Conservation (phyloP, 768 basidiomycete species). For the Lactarius quietus region DNA sequence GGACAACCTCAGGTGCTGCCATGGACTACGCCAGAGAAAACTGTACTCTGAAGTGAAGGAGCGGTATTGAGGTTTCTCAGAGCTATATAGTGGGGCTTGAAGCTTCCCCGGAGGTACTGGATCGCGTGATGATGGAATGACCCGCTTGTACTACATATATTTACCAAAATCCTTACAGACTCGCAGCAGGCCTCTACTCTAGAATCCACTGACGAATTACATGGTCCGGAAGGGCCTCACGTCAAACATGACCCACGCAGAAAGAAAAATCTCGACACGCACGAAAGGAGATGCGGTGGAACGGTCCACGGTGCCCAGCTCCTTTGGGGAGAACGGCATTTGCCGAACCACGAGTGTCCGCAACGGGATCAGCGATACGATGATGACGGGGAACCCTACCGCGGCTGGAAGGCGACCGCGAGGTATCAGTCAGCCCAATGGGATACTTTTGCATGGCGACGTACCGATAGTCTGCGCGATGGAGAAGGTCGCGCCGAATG, state of each 20-base stretch:
- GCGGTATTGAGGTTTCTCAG: too few species aligned
- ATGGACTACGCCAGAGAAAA: too few species aligned
- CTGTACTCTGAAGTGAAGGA: too few species aligned
- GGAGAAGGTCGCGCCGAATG: slow-evolving; percentile 85
- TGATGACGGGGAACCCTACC: slow-evolving; percentile 88
- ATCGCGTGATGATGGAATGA: too few species aligned
- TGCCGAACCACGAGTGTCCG: slow-evolving; percentile 65
- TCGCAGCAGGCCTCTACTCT: background rate
- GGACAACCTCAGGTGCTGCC: too few species aligned
- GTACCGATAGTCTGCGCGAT: slow-evolving; percentile 86
- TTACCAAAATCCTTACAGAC: too few species aligned
- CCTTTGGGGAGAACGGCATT: slow-evolving; percentile 71
- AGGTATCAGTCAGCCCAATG: background rate
- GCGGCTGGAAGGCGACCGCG: slow-evolving; percentile 50
- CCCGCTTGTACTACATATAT: too few species aligned
- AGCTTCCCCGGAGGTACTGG: too few species aligned
- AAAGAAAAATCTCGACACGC: slow-evolving; percentile 35
- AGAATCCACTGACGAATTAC: slow-evolving; percentile 25
- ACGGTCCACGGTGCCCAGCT: slow-evolving; percentile 82
- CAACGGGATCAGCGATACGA: slow-evolving; percentile 77
- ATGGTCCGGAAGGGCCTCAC: slow-evolving; percentile 14
- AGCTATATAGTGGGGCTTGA: too few species aligned
- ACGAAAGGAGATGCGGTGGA: slow-evolving; percentile 87
- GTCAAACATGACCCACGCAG: background rate
- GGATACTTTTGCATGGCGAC: slow-evolving; percentile 23